Conservation (phyloP, 2,329 filamentous ascomycete genomes). For the Ploettnerulaceae sp. region DNA sequence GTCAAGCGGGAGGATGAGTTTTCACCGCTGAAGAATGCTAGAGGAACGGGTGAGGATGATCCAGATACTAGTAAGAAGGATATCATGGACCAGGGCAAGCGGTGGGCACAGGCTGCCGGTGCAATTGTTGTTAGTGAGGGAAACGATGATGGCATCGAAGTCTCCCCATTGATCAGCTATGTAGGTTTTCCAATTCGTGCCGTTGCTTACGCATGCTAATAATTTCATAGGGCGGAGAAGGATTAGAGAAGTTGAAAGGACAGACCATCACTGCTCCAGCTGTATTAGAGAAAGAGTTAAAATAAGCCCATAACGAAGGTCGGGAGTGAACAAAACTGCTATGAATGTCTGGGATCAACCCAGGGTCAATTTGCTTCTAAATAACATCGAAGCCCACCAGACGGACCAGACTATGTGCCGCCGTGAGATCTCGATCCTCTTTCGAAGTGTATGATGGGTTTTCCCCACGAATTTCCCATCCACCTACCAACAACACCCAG, state of each 20-base stretch:
- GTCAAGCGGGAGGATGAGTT: constrained; percentile 97
- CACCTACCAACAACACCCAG: too few relatives aligned
- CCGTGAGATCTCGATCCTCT: neutral
- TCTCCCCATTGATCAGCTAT: constrained; percentile 92
- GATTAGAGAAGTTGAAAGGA: constrained; percentile 51
- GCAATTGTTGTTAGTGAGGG: constrained; percentile 65
- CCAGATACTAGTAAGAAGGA: constrained; percentile 87
- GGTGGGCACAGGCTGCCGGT: constrained; percentile 78
- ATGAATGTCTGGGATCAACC: constrained; percentile 13
- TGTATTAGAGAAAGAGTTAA: constrained; percentile 43
- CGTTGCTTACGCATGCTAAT: constrained; percentile 41
- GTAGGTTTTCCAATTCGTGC: constrained; percentile 52
- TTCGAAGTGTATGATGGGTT: neutral
- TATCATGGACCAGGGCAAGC: constrained; percentile 83
- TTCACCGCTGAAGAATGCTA: constrained; percentile 89
- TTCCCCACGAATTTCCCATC: too few relatives aligned
- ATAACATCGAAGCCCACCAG: too few relatives aligned
- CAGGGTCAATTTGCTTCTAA: neutral
- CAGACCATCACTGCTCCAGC: constrained; percentile 50
- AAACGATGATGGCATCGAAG: constrained; percentile 67
- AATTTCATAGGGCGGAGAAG: constrained; percentile 56
- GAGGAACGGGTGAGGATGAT: constrained; percentile 84
- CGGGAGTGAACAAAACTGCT: neutral
- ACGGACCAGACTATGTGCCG: too few relatives aligned
- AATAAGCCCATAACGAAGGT: constrained; percentile 8